Evolutionary conservation across 2,329 filamentous ascomycete species (phyloP), one percentile per base, ranked within the genome.

Genomic region (Botrytis squamosa): DNA sequence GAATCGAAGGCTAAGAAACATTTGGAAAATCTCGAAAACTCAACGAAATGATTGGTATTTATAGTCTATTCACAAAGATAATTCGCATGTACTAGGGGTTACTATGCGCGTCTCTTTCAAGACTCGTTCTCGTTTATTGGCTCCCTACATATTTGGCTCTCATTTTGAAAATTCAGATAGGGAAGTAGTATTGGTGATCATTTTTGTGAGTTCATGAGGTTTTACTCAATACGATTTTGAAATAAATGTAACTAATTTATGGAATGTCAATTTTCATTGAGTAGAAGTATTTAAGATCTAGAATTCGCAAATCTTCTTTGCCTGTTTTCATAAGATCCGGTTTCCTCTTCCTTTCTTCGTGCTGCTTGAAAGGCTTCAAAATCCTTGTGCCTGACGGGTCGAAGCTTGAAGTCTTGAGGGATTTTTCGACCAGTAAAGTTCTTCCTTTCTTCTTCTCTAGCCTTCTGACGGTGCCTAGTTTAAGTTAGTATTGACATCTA

Each of bases 1-100:
- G 25, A 14, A 14, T 14, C 10, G 1, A 25, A 52, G 49, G 0
- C 49, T n/a, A 0, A n/a, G 7, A 6, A 52, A 14, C 4, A 3
- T 3, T 52, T 3, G 0, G 4, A 14, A 14, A 0, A 52, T 25
- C 49, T n/a, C 1, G 49, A n/a, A 6, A 6, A n/a, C 1, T n/a
- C 22, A n/a, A 52, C 10, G 10, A 7, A n/a, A 52, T 14, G n/a
- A 52, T 14, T 3, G 5, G 12, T 14, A 52, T 25, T 4, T 25
- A 4, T 52, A 52, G 10, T 6, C 5, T n/a, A 14, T 52, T 14
- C 1, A n/a, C 25, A 14, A 1, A 52, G 49, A 1, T 12, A 52
- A 10, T 25, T 25, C 22, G 4, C 9, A 52, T 52, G 0, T 52
- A 29, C 29, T 49, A 25, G 10, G 9, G 1, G 2, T 52, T 6